Conservation (phyloP, 805 yeast genomes). For the Teunomyces pallodes region DNA sequence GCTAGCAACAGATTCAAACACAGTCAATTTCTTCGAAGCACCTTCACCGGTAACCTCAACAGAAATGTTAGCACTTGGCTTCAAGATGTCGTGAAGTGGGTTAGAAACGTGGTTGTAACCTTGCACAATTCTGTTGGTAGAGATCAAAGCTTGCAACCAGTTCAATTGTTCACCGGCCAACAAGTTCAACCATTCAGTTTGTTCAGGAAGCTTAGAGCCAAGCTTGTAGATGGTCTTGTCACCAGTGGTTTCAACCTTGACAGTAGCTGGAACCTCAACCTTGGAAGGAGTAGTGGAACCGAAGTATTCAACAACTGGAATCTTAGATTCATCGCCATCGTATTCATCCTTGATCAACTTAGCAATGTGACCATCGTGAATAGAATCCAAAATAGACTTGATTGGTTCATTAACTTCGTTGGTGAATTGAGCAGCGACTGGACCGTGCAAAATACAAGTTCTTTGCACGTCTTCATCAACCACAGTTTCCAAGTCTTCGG, state of each 20-base stretch:
- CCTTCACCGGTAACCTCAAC: conserved; percentile 56
- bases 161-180: conserved; percentile 75
- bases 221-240: conserved; percentile 30
- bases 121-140: conserved; percentile 80
- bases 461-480: conserved; percentile 95
- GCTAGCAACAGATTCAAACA: conserved; percentile 73
- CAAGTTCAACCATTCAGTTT: conserved; percentile 65
- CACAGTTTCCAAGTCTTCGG: conserved; percentile 94
- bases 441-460: conserved; percentile 98
- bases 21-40: conserved; percentile 58
- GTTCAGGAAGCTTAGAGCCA: conserved; percentile 32
- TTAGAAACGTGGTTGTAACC: conserved; percentile 75
- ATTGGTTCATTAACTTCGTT: conserved; percentile 89
- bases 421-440: conserved; percentile 94
- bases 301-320: conserved; percentile 89
- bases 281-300: conserved; percentile 55
- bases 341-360: conserved; percentile 68
- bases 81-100: conserved; percentile 75
- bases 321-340: conserved; percentile 61
- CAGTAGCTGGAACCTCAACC: conserved; percentile 29
- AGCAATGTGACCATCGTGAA: conserved; percentile 86
- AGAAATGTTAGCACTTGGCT: conserved; percentile 62
- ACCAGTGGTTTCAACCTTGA: conserved; percentile 21
- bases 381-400: conserved; percentile 79
- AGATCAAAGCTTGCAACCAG: conserved; percentile 91